A percentile compares a stretch with the other conserved stretches of the same genome.
phyloP scores from a whole-genome alignment of 2,329 filamentous ascomycete species.

The Zalaria obscura region DNA sequence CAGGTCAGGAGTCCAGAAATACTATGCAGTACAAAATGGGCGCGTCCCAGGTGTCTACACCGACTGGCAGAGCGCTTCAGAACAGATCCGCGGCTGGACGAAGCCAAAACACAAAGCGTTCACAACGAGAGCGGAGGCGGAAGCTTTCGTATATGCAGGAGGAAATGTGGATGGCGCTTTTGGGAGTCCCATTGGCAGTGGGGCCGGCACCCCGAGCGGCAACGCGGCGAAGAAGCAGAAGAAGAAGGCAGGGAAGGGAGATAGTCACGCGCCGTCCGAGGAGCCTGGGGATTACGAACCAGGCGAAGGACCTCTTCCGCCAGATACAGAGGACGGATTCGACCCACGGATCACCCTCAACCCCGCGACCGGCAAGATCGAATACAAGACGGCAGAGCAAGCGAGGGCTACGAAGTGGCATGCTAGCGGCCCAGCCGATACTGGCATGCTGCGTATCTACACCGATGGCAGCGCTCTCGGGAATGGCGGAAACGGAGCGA shows the following conservation, averaged over 20 bases:
- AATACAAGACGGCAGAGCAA: slow-evolving; percentile 40
- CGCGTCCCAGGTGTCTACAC: slow-evolving; percentile 47
- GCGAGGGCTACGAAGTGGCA: slow-evolving; percentile 31
- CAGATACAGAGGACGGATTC: slow-evolving; percentile 45
- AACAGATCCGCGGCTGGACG: slow-evolving; percentile 61
- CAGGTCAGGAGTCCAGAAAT: slow-evolving; percentile 29
- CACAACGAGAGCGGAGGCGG: slow-evolving; percentile 48
- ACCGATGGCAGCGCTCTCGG: slow-evolving; percentile 48
- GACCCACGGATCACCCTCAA: slow-evolving; percentile 44
- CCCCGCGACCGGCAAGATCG: slow-evolving; percentile 36
- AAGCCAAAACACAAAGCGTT: slow-evolving; percentile 43
- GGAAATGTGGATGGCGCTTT: slow-evolving; percentile 8
- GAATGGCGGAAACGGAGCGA: slow-evolving; percentile 41
- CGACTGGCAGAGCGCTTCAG: slow-evolving; percentile 54
- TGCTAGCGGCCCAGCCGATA: slow-evolving; percentile 24
- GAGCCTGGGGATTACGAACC: slow-evolving; percentile 28
- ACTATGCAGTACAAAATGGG: slow-evolving; percentile 46
- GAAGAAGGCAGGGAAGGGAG: slow-evolving; percentile 19
- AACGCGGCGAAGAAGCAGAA: slow-evolving; percentile 23
- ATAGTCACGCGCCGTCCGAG: slow-evolving; percentile 2
- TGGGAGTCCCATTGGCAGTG: slow-evolving; percentile 1
- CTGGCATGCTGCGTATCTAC: slow-evolving; percentile 42
- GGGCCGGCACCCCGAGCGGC: slow-evolving; percentile 8
- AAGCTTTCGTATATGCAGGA: slow-evolving; percentile 52
- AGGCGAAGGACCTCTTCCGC: slow-evolving; percentile 40